Evolutionary conservation across 139 green algal genomes (phyloP).

Genomic region (Diplosphaera chodatii): DNA sequence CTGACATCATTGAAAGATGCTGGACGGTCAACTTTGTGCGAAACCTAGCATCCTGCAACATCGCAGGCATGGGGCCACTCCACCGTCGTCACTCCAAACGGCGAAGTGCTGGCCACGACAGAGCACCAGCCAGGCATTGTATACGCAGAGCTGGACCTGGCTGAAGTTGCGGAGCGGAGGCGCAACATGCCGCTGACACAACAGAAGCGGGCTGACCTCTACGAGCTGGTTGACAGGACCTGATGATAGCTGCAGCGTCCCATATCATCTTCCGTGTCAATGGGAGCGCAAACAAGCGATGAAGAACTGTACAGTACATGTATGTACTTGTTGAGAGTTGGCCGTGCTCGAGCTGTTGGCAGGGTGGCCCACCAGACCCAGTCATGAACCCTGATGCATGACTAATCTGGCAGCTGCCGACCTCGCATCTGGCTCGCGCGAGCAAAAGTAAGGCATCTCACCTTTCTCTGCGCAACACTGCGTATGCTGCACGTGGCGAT

Average conservation of each 20-base stretch:
- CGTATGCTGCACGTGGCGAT: no score
- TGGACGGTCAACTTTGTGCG: neutral
- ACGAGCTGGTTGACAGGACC: slow-evolving; percentile 66
- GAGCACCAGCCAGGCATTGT: slow-evolving; percentile 52
- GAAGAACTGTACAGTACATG: no score
- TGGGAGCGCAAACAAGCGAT: no score
- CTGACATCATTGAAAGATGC: neutral
- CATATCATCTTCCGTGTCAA: no score
- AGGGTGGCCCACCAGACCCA: no score
- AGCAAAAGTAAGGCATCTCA: no score
- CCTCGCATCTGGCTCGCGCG: no score
- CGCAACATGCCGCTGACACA: slow-evolving; percentile 68
- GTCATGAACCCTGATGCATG: no score
- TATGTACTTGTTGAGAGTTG: no score
- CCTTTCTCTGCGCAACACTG: no score
- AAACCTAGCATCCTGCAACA: neutral
- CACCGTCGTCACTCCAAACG: slow-evolving; percentile 69
- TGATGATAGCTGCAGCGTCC: neutral
- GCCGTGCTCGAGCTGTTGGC: no score
- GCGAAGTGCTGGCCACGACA: slow-evolving; percentile 62
- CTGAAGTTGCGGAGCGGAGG: slow-evolving; percentile 41
- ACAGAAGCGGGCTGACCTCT: slow-evolving; percentile 79
- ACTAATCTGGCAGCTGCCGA: no score
- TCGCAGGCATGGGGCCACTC: slow-evolving; percentile 77
- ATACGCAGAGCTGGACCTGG: slow-evolving; percentile 64